A percentile compares a stretch with the other conserved stretches of the same genome.
These are phyloP conservation scores for Vaccinium darrowii DNA, from an alignment of 148 eudicot species.

Conservation along the genomic window DNA sequence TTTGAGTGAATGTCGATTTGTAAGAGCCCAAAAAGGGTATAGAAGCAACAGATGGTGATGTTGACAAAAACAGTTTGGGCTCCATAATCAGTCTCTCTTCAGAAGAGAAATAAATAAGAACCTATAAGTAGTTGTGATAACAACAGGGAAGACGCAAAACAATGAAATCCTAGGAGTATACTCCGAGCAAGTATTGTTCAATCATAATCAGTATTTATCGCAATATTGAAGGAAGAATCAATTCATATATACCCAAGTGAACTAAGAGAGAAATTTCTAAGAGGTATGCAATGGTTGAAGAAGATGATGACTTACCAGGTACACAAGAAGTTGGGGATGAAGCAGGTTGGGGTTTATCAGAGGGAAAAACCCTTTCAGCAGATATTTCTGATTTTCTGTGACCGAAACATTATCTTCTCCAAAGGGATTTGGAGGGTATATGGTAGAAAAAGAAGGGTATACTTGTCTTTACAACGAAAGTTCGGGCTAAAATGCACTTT, in stretches of 20 bases:
- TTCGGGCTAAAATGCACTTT: background rate
- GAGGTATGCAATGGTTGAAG: background rate
- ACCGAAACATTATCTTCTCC: constrained; percentile 2
- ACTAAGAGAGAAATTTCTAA: constrained; percentile 12
- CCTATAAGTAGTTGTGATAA: background rate
- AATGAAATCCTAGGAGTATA: background rate
- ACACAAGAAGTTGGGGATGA: background rate
- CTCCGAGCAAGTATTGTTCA: background rate
- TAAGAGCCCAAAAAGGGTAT: constrained; percentile 53
- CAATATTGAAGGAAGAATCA: background rate
- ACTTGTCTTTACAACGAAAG: background rate
- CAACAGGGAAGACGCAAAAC: background rate
- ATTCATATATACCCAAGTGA: background rate
- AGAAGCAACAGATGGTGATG: constrained; percentile 36
- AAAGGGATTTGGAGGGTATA: background rate
- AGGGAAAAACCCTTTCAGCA: constrained; percentile 6
- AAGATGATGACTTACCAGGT: constrained; percentile 18
- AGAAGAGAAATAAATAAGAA: background rate
- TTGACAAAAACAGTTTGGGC: constrained; percentile 36
- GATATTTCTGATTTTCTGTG: background rate
- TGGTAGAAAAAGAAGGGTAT: background rate
- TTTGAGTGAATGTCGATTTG: constrained; percentile 34
- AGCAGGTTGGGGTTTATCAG: constrained; percentile 19
- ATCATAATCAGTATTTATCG: constrained; percentile 29
- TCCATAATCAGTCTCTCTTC: constrained; percentile 43